These are phyloP conservation scores for Leptographium wingfieldii DNA, from an alignment of 2,329 filamentous ascomycete species.

Conservation along the genomic window DNA sequence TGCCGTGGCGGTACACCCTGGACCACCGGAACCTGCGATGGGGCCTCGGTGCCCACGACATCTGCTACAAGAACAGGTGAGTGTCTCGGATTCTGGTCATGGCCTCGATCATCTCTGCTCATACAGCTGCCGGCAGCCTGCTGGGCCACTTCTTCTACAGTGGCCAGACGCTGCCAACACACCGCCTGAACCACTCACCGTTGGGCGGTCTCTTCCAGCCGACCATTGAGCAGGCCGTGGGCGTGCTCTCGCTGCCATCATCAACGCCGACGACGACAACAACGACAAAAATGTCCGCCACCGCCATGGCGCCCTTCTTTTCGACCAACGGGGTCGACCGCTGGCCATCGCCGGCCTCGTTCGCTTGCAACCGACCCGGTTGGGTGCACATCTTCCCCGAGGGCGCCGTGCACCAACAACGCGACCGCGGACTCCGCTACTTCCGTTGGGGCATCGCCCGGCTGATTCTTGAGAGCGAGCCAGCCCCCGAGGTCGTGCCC, in stretches of 20 bases:
- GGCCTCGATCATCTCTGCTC: neutral
- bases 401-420: conserved; percentile 82
- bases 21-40: conserved; percentile 69
- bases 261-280: neutral
- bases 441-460: conserved; percentile 97
- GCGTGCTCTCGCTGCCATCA: conserved; percentile 40
- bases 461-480: conserved; percentile 79
- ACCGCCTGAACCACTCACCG: conserved; percentile 65
- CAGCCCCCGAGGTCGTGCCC: conserved; percentile 72
- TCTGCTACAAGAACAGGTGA: conserved; percentile 82
- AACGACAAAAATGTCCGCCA: neutral
- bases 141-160: conserved; percentile 71
- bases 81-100: conserved; percentile 8
- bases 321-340: conserved; percentile 54
- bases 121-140: conserved; percentile 30
- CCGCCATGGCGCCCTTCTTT: conserved; percentile 40
- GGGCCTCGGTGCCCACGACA: conserved; percentile 86
- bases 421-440: conserved; percentile 70
- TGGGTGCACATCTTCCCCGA: conserved; percentile 98
- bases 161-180: conserved; percentile 83
- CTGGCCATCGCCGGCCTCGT: conserved; percentile 61
- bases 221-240: conserved; percentile 73
- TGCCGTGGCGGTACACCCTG: conserved; percentile 63
- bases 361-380: conserved; percentile 53
- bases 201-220: conserved; percentile 83